Percentiles rank a stretch among this genome's conserved stretches.
These are phyloP conservation scores for Nicotiana rustica DNA, from an alignment of 305 asterid species.

Conservation along the genomic window DNA sequence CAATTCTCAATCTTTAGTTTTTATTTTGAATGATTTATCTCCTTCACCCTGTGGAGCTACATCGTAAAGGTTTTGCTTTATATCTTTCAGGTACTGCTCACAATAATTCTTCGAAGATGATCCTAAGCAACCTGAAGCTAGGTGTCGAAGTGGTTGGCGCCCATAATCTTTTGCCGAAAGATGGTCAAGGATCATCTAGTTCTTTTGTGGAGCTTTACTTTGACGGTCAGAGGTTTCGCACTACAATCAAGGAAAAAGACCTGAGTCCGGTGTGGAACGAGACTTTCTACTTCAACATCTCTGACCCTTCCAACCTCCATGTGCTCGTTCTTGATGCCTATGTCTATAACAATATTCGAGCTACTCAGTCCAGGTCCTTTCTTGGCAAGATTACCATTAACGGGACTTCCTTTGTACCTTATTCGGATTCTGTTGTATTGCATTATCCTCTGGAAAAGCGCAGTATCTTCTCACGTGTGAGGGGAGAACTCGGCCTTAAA, in stretches of 20 bases:
- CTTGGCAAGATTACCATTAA: slow-evolving; percentile 68
- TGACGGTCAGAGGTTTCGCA: slow-evolving; percentile 68
- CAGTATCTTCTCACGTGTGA: slow-evolving; percentile 70
- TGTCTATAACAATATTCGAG: slow-evolving; percentile 58
- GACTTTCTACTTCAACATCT: slow-evolving; percentile 69
- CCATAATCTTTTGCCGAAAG: slow-evolving; percentile 76
- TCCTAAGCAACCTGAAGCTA: slow-evolving; percentile 64
- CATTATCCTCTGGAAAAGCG: slow-evolving; percentile 78
- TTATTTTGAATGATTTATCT: not conserved
- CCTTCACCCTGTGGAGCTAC: not conserved
- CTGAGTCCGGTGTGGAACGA: slow-evolving; percentile 80
- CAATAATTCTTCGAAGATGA: slow-evolving; percentile 39
- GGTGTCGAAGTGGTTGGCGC: slow-evolving; percentile 77
- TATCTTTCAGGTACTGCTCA: slow-evolving; percentile 14
- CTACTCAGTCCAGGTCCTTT: slow-evolving; percentile 56
- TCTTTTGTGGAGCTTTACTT: slow-evolving; percentile 73
- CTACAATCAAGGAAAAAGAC: slow-evolving; percentile 73
- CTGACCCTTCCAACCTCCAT: slow-evolving; percentile 66
- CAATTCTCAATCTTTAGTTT: not conserved
- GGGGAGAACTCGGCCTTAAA: slow-evolving; percentile 79
- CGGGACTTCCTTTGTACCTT: slow-evolving; percentile 75
- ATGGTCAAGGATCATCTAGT: slow-evolving; percentile 82
- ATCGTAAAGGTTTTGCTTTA: not conserved
- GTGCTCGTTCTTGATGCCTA: slow-evolving; percentile 63
- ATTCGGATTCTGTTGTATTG: slow-evolving; percentile 65